These are phyloP conservation scores for Magnaporthiopsis incrustans DNA, from an alignment of 2,329 filamentous ascomycete genomes.

Conservation along the genomic window DNA sequence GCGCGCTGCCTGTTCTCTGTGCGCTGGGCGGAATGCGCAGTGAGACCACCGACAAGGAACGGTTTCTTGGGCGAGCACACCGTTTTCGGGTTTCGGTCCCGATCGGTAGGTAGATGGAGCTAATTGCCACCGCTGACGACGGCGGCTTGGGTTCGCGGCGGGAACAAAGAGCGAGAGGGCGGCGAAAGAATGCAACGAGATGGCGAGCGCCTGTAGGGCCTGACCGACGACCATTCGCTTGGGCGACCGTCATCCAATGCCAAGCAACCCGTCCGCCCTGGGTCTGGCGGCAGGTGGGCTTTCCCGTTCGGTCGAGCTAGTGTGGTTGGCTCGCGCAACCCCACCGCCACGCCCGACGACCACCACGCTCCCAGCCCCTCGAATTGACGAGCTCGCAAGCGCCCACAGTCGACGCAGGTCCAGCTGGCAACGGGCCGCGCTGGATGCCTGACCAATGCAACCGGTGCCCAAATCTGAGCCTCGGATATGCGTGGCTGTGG, in stretches of 20 bases:
- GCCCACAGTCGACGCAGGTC: background rate
- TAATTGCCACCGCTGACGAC: background rate
- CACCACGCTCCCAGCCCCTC: background rate
- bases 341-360: background rate
- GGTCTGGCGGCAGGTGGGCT: conserved; percentile 1
- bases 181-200: background rate
- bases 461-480: too few species aligned
- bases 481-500: too few species aligned
- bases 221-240: background rate
- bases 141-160: background rate
- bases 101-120: background rate
- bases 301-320: background rate
- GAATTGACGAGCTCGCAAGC: background rate
- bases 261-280: background rate
- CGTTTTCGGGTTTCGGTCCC: background rate
- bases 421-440: background rate
- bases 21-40: background rate
- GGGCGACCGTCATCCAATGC: background rate
- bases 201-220: background rate
- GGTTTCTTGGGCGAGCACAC: background rate
- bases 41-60: too few species aligned
- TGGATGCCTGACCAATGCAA: too few species aligned
- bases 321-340: background rate
- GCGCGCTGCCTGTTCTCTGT: background rate
- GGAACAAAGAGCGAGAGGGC: background rate